phyloP scores from a whole-genome alignment of 306 rosid genomes.

The Senna siamea region DNA sequence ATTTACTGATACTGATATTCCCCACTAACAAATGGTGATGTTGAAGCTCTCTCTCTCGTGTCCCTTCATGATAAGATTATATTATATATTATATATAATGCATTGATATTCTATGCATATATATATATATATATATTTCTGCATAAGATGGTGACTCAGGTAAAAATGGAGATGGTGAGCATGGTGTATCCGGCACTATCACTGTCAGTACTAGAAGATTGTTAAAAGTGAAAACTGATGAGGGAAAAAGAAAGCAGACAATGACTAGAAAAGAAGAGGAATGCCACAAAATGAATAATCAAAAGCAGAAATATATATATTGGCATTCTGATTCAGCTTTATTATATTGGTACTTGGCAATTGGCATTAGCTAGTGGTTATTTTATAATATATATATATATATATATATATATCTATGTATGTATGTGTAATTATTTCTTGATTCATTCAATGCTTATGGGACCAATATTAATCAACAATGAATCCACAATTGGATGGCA shows the following conservation, averaged over 20 bases:
- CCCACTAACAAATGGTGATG: slow-evolving; percentile 37
- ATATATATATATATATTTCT: slow-evolving; percentile 6
- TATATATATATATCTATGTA: too few species aligned
- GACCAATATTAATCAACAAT: neutral
- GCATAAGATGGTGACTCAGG: slow-evolving; percentile 5
- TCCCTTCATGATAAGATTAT: too few species aligned
- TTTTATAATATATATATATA: neutral
- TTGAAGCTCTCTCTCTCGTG: too few species aligned
- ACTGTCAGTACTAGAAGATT: slow-evolving; percentile 5
- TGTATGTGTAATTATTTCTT: too few species aligned
- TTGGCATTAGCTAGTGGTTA: neutral
- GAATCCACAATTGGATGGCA: neutral
- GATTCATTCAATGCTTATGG: neutral
- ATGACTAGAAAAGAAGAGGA: slow-evolving; percentile 29
- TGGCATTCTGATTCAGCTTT: slow-evolving; percentile 11
- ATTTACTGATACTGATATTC: slow-evolving; percentile 28
- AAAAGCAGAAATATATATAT: slow-evolving; percentile 18
- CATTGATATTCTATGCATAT: too few species aligned
- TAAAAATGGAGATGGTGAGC: slow-evolving; percentile 6
- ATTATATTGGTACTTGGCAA: neutral
- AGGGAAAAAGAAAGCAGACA: slow-evolving; percentile 19
- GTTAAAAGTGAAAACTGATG: neutral
- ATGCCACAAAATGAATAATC: slow-evolving; percentile 34
- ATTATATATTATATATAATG: too few species aligned
- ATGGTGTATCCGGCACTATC: slow-evolving; percentile 20